phyloP scores from a whole-genome alignment of 2,329 filamentous ascomycete species.

The Diaporthe citriasiana region DNA sequence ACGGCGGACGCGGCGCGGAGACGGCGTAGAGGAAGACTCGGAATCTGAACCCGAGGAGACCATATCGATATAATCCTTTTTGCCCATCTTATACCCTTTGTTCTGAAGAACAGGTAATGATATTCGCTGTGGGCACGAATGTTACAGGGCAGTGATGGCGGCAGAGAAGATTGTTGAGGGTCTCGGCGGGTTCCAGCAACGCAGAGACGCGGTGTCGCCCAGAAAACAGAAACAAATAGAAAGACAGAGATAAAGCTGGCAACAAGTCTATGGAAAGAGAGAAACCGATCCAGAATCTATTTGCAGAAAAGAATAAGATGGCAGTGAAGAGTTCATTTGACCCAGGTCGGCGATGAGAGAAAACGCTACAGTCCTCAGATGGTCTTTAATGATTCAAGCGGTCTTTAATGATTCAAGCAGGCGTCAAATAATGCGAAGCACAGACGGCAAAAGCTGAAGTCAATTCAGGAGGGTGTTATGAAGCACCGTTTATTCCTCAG shows the following conservation, averaged over 20 bases:
- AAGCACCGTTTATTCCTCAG: background rate
- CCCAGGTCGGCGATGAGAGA: background rate
- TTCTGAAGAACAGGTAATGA: background rate
- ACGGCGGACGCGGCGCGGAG: conserved; percentile 28
- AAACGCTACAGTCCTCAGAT: background rate
- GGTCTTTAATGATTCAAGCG: background rate
- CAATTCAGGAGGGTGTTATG: background rate
- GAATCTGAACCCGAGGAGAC: conserved; percentile 39
- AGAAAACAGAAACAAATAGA: too few species aligned
- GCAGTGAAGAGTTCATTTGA: too few species aligned
- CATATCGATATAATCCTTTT: conserved; percentile 17
- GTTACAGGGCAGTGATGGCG: too few species aligned
- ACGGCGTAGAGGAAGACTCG: conserved; percentile 19
- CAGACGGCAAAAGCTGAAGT: background rate
- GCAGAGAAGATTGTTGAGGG: too few species aligned
- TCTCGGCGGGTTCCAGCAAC: background rate
- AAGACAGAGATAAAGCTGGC: background rate
- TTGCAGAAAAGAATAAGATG: background rate
- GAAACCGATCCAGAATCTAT: background rate
- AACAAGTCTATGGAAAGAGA: background rate
- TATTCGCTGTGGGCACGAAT: background rate
- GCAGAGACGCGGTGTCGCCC: background rate
- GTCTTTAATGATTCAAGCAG: background rate
- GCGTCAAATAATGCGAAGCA: background rate
- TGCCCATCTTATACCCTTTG: conserved; percentile 18